Conservation (phyloP, 306 rosid species). For the Bauhinia variegata region DNA sequence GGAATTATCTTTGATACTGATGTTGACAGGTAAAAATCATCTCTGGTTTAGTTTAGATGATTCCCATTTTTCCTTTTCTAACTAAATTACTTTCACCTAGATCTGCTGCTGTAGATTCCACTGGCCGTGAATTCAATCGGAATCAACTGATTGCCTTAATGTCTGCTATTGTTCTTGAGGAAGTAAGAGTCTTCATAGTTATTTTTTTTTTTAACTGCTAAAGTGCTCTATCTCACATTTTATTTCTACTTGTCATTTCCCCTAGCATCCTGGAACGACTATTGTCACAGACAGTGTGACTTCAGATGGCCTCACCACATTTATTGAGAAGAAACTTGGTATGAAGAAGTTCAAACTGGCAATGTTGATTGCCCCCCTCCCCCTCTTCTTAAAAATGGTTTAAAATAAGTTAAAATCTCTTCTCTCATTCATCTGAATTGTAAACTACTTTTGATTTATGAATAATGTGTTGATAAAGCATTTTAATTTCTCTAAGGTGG, state of each 20-base stretch:
- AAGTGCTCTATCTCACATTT: slow-evolving; percentile 20
- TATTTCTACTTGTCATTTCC: slow-evolving; percentile 23
- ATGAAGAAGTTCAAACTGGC: slow-evolving; percentile 37
- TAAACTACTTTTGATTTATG: not conserved
- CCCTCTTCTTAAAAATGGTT: not conserved
- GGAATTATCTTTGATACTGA: slow-evolving; percentile 99
- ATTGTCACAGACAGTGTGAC: slow-evolving; percentile 98
- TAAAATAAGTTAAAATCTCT: slow-evolving; percentile 1
- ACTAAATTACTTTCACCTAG: slow-evolving; percentile 46
- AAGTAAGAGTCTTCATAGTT: slow-evolving; percentile 49
- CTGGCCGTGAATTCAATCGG: slow-evolving; percentile 84
- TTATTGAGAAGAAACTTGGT: slow-evolving; percentile 95
- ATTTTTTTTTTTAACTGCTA: slow-evolving; percentile 20
- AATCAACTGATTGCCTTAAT: slow-evolving; percentile 92
- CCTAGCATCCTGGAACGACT: slow-evolving; percentile 92
- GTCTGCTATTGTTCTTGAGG: slow-evolving; percentile 96
- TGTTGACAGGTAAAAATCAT: slow-evolving; percentile 72
- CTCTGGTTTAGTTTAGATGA: slow-evolving; percentile 30
- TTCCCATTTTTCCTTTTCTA: slow-evolving; percentile 8
- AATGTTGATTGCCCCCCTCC: no score
- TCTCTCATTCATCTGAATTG: slow-evolving; percentile 19
- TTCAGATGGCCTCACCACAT: slow-evolving; percentile 90
- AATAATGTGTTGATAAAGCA: slow-evolving; percentile 14
- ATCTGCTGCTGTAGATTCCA: slow-evolving; percentile 97
- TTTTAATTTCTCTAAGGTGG: slow-evolving; percentile 66